These are phyloP conservation scores for bread wheat (Triticum aestivum) DNA, from an alignment of 176 grass and related monocot species.

Conservation along the genomic window DNA sequence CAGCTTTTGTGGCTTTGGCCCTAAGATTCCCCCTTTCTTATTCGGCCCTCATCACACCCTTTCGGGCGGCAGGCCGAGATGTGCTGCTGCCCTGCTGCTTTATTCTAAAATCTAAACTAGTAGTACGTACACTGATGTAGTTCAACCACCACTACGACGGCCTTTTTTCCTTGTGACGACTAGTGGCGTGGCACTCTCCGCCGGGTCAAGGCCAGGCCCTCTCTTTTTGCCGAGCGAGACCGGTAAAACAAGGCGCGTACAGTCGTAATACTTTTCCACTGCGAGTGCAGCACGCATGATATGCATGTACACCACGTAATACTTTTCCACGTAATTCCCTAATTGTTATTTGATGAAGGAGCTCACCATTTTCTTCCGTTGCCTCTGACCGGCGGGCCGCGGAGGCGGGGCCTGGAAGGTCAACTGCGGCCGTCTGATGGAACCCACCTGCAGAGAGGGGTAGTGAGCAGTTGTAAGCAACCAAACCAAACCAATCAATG, in stretches of 20 bases:
- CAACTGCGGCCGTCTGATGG: constrained; percentile 23
- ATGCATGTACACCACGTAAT: background rate
- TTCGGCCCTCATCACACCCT: constrained; percentile 19
- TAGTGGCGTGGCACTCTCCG: background rate
- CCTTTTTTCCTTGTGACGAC: constrained; percentile 25
- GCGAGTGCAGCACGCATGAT: too few relatives aligned
- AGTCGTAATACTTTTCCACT: constrained; percentile 11
- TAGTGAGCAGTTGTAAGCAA: background rate
- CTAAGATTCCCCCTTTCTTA: constrained; percentile 33
- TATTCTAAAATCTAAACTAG: constrained; percentile 29
- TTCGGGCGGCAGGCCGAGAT: constrained; percentile 32
- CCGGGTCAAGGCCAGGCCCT: background rate
- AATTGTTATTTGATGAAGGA: background rate
- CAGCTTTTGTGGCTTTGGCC: constrained; percentile 35
- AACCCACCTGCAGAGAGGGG: constrained; percentile 35
- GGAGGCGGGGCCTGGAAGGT: constrained; percentile 23
- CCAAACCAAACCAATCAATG: background rate
- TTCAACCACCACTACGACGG: constrained; percentile 32
- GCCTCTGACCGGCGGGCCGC: constrained; percentile 18
- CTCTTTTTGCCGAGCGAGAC: constrained; percentile 2
- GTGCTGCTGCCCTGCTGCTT: constrained; percentile 19
- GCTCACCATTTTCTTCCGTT: constrained; percentile 60
- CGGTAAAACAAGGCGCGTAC: background rate
- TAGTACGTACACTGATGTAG: constrained; percentile 20
- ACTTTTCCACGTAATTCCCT: too few relatives aligned